Conservation (phyloP, 441 rosid species). For the Pelargonium citronellum region DNA sequence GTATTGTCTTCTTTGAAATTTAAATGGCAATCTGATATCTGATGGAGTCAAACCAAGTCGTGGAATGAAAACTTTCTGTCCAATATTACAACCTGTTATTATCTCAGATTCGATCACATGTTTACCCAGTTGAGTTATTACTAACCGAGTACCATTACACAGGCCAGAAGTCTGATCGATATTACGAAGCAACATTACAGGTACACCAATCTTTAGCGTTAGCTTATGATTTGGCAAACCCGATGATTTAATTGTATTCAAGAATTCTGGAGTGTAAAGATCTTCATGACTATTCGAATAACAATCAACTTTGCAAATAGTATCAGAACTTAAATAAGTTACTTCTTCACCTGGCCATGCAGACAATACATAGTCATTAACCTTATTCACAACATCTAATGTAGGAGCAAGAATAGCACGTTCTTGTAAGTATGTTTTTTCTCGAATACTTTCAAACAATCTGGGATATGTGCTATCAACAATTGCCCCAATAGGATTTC, state of each 20-base stretch:
- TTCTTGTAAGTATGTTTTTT: neutral
- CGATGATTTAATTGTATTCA: neutral
- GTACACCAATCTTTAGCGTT: neutral
- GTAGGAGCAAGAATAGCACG: neutral
- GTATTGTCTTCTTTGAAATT: slow-evolving; percentile 8
- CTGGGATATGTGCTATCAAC: neutral
- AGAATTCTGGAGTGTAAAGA: neutral
- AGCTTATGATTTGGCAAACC: slow-evolving; percentile 8
- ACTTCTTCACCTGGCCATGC: neutral
- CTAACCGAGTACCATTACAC: slow-evolving; percentile 14
- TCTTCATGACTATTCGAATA: neutral
- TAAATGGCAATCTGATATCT: neutral
- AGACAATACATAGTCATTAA: neutral
- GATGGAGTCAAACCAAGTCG: neutral
- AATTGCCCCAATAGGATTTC: neutral
- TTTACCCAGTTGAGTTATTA: neutral
- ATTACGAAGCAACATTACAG: slow-evolving; percentile 12
- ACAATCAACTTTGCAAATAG: neutral
- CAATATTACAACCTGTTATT: neutral
- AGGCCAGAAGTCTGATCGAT: neutral
- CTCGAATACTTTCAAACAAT: neutral
- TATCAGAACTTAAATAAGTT: neutral
- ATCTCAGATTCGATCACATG: neutral
- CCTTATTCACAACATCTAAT: neutral
- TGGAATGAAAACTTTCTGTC: neutral